Evolutionary conservation across 1,139 yeast genomes (phyloP), one percentile per base, ranked within the genome.

Genomic region (Yueomyces sp.): DNA sequence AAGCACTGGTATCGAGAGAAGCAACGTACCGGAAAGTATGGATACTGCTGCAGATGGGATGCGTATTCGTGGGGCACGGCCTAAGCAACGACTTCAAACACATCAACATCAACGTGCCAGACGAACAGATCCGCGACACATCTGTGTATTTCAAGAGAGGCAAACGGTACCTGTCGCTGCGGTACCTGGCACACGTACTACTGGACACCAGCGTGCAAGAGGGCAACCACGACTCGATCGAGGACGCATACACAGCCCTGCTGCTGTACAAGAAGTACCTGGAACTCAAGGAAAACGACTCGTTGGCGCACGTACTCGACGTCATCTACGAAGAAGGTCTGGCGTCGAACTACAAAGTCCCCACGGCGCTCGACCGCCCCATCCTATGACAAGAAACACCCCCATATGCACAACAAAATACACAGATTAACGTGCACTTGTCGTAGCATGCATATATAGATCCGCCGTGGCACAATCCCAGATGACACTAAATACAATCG

Each of bases 161-260:
- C 69, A 80, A 54, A 71, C 64, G 99, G 46, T 82, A 79, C 48
- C 68, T 93, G 36, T 85, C 96, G n/a, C 71, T 93, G 52, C 82
- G 91, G 56, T 93, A 86, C 57, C 67, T 93, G 56, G 89, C 95
- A 4, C 89, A 86, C 70, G 78, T 78, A 31, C 68, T 91, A 42
- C 68, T 91, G 44, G 75, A 74, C 37, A 80, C 78, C 48, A 73
- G 78, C 41, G 95, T 93, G 26, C 98, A 93, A 61, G 78, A 78
- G 2, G 95, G 94, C 1, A 89, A 89, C 57, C 99, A 93, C 61
- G 97, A 93, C 59, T 89, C 97, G 1, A 86, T 91, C 39, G 98
- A 93, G 57, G 99, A 93, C 66, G 97, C 99, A 0, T 68, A 73
- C 44, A 81, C 93, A 9, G 98, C 99, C 0, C 70, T 93, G 51